Conservation (phyloP, 139 green algal species). For the Chlamydomonas incerta region DNA sequence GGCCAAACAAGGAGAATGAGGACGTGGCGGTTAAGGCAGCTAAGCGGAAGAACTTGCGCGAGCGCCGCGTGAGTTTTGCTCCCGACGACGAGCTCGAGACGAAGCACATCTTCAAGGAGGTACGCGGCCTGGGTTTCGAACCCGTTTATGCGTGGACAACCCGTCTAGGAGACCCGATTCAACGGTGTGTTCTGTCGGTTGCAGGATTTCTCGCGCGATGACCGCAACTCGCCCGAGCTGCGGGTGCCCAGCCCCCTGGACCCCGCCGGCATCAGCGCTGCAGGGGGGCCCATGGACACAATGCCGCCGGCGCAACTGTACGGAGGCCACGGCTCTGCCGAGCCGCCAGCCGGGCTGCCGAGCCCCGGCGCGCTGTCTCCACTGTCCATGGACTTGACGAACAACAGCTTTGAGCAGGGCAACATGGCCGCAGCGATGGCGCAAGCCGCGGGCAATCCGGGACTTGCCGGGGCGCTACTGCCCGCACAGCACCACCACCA, state of each 20-base stretch:
- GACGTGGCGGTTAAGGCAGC: neutral
- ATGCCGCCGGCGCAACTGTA: no score
- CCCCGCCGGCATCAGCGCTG: no score
- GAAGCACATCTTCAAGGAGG: constrained; percentile 74
- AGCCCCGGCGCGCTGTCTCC: constrained; percentile 41
- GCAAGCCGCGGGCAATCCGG: no score
- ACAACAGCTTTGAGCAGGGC: constrained; percentile 55
- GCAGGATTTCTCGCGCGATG: no score
- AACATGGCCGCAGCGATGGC: neutral
- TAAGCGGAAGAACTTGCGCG: constrained; percentile 52
- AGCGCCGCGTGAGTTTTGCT: constrained; percentile 78
- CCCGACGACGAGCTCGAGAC: constrained; percentile 78
- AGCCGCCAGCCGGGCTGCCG: neutral
- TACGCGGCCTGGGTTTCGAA: no score
- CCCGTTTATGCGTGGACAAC: no score
- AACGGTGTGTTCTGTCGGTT: no score
- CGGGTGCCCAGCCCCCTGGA: no score
- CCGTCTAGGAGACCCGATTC: no score
- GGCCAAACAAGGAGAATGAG: constrained; percentile 61
- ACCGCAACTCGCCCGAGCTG: no score
- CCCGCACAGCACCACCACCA: neutral
- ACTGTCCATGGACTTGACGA: constrained; percentile 72
- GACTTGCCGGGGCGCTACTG: neutral
- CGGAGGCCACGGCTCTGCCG: no score
- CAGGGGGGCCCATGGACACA: no score